A percentile compares a stretch with the other conserved stretches of the same genome.
Conservation (phyloP, 2,329 filamentous ascomycete species). For the Alternaria sp. region DNA sequence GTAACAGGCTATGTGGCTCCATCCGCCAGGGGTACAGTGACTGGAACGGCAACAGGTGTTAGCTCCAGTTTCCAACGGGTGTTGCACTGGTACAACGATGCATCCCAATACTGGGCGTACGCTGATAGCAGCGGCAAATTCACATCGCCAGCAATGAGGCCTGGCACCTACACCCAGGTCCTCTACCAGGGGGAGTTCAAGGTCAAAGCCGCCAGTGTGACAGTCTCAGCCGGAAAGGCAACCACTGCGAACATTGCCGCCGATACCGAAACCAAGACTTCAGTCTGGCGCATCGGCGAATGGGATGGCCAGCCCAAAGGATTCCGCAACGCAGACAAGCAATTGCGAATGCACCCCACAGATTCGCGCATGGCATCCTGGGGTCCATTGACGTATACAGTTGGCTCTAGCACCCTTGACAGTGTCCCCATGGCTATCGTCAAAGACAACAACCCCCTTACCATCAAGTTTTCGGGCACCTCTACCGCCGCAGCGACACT, state of each 20-base stretch:
- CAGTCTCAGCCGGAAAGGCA: constrained; percentile 59
- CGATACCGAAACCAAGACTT: constrained; percentile 57
- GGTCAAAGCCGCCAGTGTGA: constrained; percentile 58
- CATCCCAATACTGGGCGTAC: constrained; percentile 71
- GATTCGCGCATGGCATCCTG: constrained; percentile 70
- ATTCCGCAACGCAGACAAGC: constrained; percentile 72
- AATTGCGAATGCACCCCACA: constrained; percentile 73
- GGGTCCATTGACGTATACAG: constrained; percentile 68
- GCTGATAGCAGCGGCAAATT: constrained; percentile 64
- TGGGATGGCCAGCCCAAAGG: constrained; percentile 68
- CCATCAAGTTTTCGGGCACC: constrained; percentile 66
- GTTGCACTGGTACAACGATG: constrained; percentile 70
- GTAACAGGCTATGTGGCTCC: constrained; percentile 67
- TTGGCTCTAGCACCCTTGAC: constrained; percentile 61
- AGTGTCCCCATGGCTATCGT: constrained; percentile 73
- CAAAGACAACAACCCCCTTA: constrained; percentile 67
- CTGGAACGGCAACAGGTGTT: constrained; percentile 68
- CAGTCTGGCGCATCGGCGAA: constrained; percentile 70
- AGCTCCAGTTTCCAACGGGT: constrained; percentile 62
- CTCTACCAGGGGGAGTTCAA: constrained; percentile 68
- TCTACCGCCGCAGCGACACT: constrained; percentile 65
- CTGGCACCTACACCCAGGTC: constrained; percentile 73
- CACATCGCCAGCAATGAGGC: constrained; percentile 71
- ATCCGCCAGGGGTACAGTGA: constrained; percentile 65
- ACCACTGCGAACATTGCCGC: constrained; percentile 62